Base-by-base conservation (phyloP, 345 rosid species). In the Euphorbia pulcherrima region DNA sequence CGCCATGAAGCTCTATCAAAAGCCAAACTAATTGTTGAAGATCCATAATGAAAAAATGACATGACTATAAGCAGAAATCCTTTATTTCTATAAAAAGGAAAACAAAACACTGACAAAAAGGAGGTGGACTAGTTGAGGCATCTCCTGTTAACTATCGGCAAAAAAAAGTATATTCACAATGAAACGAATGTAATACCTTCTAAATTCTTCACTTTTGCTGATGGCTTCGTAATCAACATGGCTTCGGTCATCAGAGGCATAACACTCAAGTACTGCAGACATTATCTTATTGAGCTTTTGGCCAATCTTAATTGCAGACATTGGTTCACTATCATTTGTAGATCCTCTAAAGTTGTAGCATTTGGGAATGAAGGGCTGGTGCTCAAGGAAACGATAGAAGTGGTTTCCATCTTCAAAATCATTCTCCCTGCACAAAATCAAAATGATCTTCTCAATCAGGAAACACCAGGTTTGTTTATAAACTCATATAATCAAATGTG, bases 321-420 rank as follows among this genome's bases (percentile, higher is more conserved):
- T 85, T 7, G 96, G 88, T 50, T 83, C 87, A 50, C 53, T 66
- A 75, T 89, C 96, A 63, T 84, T 85, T 13, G 87, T 86, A 18
- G 81, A 65, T 37, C 84, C 84, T 54, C 87, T 73, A 65, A 86
- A 86, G 51, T 89, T 89, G 78, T 78, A 86, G 82, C 96, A 84
- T 69, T 75, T 83, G 30, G 83, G 75, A 60, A 87, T 83, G 78
- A 62, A 84, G 4, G 97, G 85, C 58, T 86, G 92, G 29, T 94
- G 96, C 83, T 94, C 99, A 0, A 94, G 85, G 73, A 91, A 85
- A 58, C 96, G 91, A 64, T 91, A 91, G 65, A 77, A 85, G 68
- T 88, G 87, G 53, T 85, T 88, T 50, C 97, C 97, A 75, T 83
- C 88, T 78, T 86, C 97, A 71, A 94, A 94, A 4, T 83, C 92